These are phyloP conservation scores for Epicoccum nigrum DNA, from an alignment of 2,329 filamentous ascomycete species.

Conservation along the genomic window DNA sequence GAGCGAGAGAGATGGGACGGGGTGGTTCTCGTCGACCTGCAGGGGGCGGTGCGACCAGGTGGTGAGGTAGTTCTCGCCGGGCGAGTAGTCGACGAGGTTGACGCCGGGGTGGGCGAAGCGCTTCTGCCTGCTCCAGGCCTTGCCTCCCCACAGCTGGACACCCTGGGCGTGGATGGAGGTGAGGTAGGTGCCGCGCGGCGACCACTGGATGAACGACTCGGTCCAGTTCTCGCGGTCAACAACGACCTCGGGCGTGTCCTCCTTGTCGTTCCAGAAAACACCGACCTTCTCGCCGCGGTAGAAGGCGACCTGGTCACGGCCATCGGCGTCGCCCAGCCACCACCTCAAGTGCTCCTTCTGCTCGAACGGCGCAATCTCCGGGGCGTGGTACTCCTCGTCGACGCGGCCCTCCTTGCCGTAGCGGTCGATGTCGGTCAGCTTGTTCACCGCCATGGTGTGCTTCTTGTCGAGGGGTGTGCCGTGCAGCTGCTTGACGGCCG, in stretches of 20 bases:
- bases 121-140: conserved; percentile 86
- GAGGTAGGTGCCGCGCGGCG: conserved; percentile 89
- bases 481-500: conserved; percentile 88
- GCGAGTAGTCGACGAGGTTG: conserved; percentile 95
- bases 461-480: conserved; percentile 91
- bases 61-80: conserved; percentile 87
- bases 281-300: conserved; percentile 90
- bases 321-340: conserved; percentile 87
- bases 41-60: conserved; percentile 98
- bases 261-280: conserved; percentile 98
- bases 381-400: conserved; percentile 86
- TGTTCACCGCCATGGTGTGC: conserved; percentile 95
- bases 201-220: conserved; percentile 98
- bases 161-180: conserved; percentile 95
- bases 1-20: conserved; percentile 71
- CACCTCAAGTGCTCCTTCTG: conserved; percentile 95
- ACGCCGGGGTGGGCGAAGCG: conserved; percentile 95
- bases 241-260: conserved; percentile 82
- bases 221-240: conserved; percentile 97
- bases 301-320: conserved; percentile 94
- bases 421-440: conserved; percentile 95
- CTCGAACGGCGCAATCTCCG: conserved; percentile 80
- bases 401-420: conserved; percentile 93
- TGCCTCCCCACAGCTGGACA: conserved; percentile 95
- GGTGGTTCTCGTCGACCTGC: conserved; percentile 86